Evolutionary conservation across 2,329 filamentous ascomycete genomes (phyloP).

Genomic region (Epichloe sp.): DNA sequence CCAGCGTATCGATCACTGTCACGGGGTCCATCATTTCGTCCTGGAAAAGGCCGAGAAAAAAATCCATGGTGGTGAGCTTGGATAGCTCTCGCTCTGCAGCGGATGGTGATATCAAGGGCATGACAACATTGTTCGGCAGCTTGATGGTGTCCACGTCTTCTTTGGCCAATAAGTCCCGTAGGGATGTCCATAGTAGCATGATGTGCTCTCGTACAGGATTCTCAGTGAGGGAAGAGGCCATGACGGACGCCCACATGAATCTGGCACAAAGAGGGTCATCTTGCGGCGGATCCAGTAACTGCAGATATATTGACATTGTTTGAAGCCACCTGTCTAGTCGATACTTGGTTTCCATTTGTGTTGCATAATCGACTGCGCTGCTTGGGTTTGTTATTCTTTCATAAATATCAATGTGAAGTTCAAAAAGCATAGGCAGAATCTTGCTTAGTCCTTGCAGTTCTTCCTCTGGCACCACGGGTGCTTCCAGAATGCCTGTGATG

Average conservation of each 20-base stretch:
- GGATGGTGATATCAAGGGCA: conserved; percentile 73
- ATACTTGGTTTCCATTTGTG: conserved; percentile 34
- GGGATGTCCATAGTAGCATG: conserved; percentile 43
- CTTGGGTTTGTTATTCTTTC: conserved; percentile 44
- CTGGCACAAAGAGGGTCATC: conserved; percentile 33
- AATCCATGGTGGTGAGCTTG: conserved; percentile 89
- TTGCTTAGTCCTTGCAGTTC: conserved; percentile 23
- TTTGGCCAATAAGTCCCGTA: conserved; percentile 36
- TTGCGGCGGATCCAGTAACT: conserved; percentile 18
- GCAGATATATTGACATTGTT: conserved; percentile 33
- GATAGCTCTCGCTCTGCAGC: conserved; percentile 84
- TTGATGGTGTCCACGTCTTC: conserved; percentile 33
- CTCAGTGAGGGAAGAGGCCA: conserved; percentile 37
- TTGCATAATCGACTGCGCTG: conserved; percentile 36
- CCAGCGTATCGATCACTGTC: conserved; percentile 77
- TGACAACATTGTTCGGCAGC: conserved; percentile 74
- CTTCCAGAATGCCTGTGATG: conserved; percentile 28
- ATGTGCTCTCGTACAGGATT: conserved; percentile 43
- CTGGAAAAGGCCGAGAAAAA: conserved; percentile 82
- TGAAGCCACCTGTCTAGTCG: conserved; percentile 39
- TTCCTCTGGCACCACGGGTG: conserved; percentile 13
- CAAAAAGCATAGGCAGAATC: conserved; percentile 43
- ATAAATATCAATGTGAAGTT: conserved; percentile 48
- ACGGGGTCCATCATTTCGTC: conserved; percentile 70
- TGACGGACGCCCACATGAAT: conserved; percentile 44